phyloP scores from a whole-genome alignment of 371 early-diverging fungal genomes.

The Saksenaea vasiformis region DNA sequence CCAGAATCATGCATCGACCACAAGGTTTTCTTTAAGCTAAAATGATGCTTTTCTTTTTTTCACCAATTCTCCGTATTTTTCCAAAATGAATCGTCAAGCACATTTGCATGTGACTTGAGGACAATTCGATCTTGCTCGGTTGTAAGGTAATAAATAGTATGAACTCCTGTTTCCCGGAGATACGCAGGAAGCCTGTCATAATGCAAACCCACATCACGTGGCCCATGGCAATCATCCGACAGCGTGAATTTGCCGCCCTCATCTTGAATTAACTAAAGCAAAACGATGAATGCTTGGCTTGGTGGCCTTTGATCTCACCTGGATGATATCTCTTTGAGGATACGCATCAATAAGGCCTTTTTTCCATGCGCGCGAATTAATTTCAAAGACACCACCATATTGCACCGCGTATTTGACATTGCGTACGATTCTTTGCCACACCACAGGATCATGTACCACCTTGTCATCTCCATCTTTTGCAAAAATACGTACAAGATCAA shows the following conservation, averaged over 20 bases:
- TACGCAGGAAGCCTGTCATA: conserved; percentile 66
- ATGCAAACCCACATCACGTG: conserved; percentile 82
- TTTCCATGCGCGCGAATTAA: conserved; percentile 92
- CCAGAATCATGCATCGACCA: too few relatives aligned
- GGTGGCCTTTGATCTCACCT: conserved; percentile 38
- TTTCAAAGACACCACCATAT: conserved; percentile 90
- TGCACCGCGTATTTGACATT: conserved; percentile 80
- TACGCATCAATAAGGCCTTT: conserved; percentile 87
- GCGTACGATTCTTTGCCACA: conserved; percentile 69
- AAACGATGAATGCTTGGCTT: neutral
- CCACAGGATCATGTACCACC: conserved; percentile 23
- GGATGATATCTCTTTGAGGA: conserved; percentile 81
- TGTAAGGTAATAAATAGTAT: conserved; percentile 47
- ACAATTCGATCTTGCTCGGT: conserved; percentile 17
- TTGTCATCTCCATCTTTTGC: conserved; percentile 40
- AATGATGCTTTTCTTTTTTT: neutral
- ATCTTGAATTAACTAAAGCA: conserved; percentile 52
- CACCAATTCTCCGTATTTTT: conserved; percentile 31
- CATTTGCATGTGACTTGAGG: conserved; percentile 28
- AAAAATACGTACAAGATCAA: conserved; percentile 91
- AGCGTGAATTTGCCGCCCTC: conserved; percentile 79
- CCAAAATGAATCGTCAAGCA: conserved; percentile 45
- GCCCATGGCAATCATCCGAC: conserved; percentile 93
- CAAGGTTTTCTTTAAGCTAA: too few relatives aligned
- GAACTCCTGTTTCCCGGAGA: conserved; percentile 50